Percentiles rank a stretch among this genome's conserved stretches.
Conservation (phyloP, 148 eudicot species). For the Vaccinium corymbosum region DNA sequence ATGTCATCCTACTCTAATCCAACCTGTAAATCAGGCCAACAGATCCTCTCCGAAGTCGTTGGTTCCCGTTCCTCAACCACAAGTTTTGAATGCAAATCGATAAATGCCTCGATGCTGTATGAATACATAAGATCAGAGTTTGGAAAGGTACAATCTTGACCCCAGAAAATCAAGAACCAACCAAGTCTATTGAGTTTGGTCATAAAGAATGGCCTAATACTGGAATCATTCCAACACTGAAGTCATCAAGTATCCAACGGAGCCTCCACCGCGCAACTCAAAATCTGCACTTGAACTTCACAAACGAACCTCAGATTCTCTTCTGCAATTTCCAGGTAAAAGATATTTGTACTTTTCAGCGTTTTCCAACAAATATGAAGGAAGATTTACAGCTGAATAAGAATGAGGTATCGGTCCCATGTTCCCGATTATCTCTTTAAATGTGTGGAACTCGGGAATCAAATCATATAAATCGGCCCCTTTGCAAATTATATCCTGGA, state of each 20-base stretch:
- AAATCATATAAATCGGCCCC: conserved; percentile 51
- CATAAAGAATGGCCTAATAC: neutral
- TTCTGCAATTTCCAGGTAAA: conserved; percentile 56
- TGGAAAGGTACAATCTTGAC: neutral
- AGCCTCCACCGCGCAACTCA: conserved; percentile 10
- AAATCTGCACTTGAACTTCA: conserved; percentile 9
- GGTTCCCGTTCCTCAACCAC: neutral
- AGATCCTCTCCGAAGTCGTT: neutral
- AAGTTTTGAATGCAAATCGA: neutral
- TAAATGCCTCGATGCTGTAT: neutral
- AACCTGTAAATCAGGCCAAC: neutral
- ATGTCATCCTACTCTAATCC: neutral
- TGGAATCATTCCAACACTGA: neutral
- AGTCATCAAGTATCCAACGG: neutral
- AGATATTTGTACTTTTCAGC: conserved; percentile 49
- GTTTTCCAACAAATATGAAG: conserved; percentile 42
- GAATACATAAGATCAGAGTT: neutral
- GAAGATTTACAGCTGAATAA: conserved; percentile 52
- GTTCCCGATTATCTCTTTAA: conserved; percentile 52
- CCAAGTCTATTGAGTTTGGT: neutral
- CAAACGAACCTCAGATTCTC: conserved; percentile 24
- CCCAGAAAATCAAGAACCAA: neutral
- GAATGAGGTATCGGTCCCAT: conserved; percentile 58
- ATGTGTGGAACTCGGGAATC: conserved; percentile 60
- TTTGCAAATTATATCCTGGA: conserved; percentile 44